Percentiles rank a stretch among this genome's conserved stretches.
These are phyloP conservation scores for Suillus clintonianus DNA, from an alignment of 768 basidiomycete species.

Conservation along the genomic window DNA sequence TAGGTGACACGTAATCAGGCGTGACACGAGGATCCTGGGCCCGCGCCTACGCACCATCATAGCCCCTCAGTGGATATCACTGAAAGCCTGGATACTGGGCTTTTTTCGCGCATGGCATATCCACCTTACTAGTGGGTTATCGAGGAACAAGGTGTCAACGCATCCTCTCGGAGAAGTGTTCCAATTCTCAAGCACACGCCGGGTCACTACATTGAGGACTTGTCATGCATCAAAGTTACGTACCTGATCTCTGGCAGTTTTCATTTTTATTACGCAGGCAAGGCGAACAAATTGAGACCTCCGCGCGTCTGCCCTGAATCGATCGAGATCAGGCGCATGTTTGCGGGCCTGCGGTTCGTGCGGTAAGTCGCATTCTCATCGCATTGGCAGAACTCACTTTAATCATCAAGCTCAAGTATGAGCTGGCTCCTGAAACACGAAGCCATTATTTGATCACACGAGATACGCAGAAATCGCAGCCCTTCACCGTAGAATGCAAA, in stretches of 20 bases:
- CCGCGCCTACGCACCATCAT: not conserved
- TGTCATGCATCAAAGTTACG: too few species aligned
- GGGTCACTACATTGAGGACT: too few species aligned
- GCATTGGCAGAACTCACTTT: conserved; percentile 49
- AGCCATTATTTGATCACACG: conserved; percentile 48
- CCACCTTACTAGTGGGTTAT: too few species aligned
- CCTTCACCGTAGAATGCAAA: conserved; percentile 50
- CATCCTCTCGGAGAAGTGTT: too few species aligned
- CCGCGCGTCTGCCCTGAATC: conserved; percentile 22
- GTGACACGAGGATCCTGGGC: not conserved
- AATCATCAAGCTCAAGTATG: conserved; percentile 45
- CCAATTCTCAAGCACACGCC: too few species aligned
- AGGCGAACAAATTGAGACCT: conserved; percentile 40
- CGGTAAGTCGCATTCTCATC: conserved; percentile 4
- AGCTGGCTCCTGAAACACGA: conserved; percentile 37
- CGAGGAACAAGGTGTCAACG: too few species aligned
- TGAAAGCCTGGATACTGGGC: too few species aligned
- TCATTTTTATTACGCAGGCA: conserved; percentile 60
- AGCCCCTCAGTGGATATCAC: not conserved
- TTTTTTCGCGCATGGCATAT: too few species aligned
- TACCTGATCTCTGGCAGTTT: too few species aligned
- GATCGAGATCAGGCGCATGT: conserved; percentile 44
- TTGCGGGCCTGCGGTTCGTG: too few species aligned
- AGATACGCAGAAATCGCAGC: conserved; percentile 48
- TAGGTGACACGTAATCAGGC: not conserved